Conservation (phyloP, 2,329 filamentous ascomycete species). For the Penicillium sp. region DNA sequence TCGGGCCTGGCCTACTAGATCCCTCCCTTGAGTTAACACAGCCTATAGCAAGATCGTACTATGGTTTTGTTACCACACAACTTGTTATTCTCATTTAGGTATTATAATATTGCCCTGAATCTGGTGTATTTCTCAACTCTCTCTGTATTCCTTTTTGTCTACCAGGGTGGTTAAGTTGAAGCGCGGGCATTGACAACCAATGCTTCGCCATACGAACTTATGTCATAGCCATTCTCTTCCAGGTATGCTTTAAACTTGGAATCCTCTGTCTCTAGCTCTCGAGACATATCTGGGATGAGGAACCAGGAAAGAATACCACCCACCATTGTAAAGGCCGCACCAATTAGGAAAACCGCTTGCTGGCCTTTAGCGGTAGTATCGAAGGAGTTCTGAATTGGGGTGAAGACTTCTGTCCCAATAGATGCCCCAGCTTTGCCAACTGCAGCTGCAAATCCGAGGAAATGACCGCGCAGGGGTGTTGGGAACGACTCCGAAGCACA, state of each 20-base stretch:
- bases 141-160: background rate
- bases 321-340: constrained; percentile 47
- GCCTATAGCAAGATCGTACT: too few species aligned
- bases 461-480: constrained; percentile 50
- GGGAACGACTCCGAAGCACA: constrained; percentile 49
- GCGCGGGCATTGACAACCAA: constrained; percentile 1
- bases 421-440: constrained; percentile 51
- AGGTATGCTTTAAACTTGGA: constrained; percentile 46
- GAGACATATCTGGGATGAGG: constrained; percentile 46
- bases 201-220: constrained; percentile 13
- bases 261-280: constrained; percentile 46
- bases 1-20: too few species aligned
- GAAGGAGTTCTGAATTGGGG: constrained; percentile 48
- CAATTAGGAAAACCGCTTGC: constrained; percentile 52
- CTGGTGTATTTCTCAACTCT: background rate
- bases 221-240: constrained; percentile 41
- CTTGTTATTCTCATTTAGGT: background rate
- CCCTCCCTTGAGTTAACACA: too few species aligned
- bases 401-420: constrained; percentile 52
- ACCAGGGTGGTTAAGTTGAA: background rate
- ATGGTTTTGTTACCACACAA: background rate
- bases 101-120: background rate
- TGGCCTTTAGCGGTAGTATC: constrained; percentile 44
- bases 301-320: constrained; percentile 47
- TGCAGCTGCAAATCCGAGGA: constrained; percentile 48